Conservation (phyloP, 768 basidiomycete genomes). For the Kwoniella newhampshirensis region DNA sequence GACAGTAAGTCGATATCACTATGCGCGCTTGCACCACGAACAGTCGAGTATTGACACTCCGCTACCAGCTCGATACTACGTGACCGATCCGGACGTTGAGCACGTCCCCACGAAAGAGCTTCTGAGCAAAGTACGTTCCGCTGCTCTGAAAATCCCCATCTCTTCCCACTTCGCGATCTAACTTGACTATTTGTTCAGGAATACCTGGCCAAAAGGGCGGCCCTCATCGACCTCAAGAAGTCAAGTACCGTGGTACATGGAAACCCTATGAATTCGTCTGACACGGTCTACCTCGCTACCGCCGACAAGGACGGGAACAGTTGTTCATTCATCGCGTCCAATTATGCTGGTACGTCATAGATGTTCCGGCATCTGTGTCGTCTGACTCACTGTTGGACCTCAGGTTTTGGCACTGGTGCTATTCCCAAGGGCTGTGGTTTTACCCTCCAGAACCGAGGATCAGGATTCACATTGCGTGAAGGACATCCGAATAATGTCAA, state of each 20-base stretch:
- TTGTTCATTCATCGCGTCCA: slow-evolving; percentile 53
- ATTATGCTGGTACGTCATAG: slow-evolving; percentile 45
- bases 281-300: slow-evolving; percentile 92
- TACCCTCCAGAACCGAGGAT: slow-evolving; percentile 90
- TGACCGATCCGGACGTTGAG: slow-evolving; percentile 81
- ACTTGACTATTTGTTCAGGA: slow-evolving; percentile 58
- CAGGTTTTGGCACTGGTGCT: slow-evolving; percentile 84
- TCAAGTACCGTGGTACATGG: slow-evolving; percentile 71
- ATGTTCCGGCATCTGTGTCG: not conserved
- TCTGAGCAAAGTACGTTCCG: slow-evolving; percentile 69
- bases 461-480: slow-evolving; percentile 74
- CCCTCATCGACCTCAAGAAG: slow-evolving; percentile 72
- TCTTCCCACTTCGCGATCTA: not conserved
- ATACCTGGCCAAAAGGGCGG: slow-evolving; percentile 77
- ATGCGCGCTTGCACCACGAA: too few relatives aligned
- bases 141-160: not conserved
- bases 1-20: slow-evolving; percentile 5
- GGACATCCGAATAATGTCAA: slow-evolving; percentile 81
- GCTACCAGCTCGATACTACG: slow-evolving; percentile 67
- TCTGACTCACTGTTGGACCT: not conserved
- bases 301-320: slow-evolving; percentile 58
- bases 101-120: slow-evolving; percentile 77
- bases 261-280: slow-evolving; percentile 76
- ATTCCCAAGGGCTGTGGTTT: slow-evolving; percentile 94
- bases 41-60: not conserved